Evolutionary conservation across 2,329 filamentous ascomycete species (phyloP).

Genomic region (Talaromyces albobiverticillius): DNA sequence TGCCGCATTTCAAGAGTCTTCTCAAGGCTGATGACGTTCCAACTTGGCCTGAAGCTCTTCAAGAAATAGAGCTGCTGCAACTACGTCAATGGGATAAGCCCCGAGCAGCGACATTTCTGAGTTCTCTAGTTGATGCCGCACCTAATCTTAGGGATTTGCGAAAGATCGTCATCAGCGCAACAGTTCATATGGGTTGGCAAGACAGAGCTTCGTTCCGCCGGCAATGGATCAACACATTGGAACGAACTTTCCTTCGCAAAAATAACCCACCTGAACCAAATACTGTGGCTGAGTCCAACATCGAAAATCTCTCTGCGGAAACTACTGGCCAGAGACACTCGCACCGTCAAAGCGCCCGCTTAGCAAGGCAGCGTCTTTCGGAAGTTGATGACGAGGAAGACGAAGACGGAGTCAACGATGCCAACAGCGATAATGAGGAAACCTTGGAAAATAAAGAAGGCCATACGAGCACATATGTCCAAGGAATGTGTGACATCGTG

Average conservation of each 20-base stretch:
- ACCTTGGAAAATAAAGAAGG: background rate
- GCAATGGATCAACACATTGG: conserved; percentile 70
- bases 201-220: conserved; percentile 75
- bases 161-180: conserved; percentile 69
- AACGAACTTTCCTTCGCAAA: conserved; percentile 46
- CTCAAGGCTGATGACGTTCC: conserved; percentile 61
- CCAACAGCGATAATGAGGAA: conserved; percentile 8
- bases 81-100: conserved; percentile 70
- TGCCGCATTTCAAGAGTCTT: conserved; percentile 70
- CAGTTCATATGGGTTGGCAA: conserved; percentile 76
- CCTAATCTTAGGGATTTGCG: conserved; percentile 64
- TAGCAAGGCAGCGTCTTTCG: conserved; percentile 29
- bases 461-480: conserved; percentile 32
- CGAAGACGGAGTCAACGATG: conserved; percentile 16
- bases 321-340: conserved; percentile 19
- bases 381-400: conserved; percentile 24
- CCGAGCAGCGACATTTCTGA: conserved; percentile 73
- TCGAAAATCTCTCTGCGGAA: background rate
- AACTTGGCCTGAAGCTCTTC: conserved; percentile 72
- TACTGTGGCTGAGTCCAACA: background rate
- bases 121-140: conserved; percentile 72
- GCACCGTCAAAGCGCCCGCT: conserved; percentile 39
- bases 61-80: conserved; percentile 70
- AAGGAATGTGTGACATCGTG: conserved; percentile 59
- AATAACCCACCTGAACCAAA: conserved; percentile 18